Evolutionary conservation across 1,139 yeast genomes (phyloP), one percentile per base, ranked within the genome.

Genomic region (Wickerhamomyces sp.): DNA sequence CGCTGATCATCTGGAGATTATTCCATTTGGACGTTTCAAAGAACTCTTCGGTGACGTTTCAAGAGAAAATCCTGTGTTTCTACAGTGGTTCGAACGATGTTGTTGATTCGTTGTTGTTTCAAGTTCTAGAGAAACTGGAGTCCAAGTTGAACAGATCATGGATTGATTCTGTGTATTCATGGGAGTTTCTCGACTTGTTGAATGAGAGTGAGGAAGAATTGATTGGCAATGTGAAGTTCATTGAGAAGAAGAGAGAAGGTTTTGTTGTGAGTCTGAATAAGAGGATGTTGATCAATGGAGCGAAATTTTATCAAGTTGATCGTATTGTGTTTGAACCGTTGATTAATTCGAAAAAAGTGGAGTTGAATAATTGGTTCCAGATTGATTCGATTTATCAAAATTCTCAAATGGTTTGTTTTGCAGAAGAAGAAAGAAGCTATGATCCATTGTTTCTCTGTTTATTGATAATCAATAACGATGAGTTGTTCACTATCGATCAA

Each of bases 51-150:
- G 44, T 47, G 11, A 51, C 61, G 0, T 54, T 78, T 15, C 73
- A 78, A 51, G 69, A 67, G 18, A 67, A 62, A 30, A 36, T 84
- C 1, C 49, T 83, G 11, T 48, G 53, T 5, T 64, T 72, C 36
- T 87, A 84, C 51, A 58, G 61, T 28, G 96, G 95, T 2, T 69
- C 89, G 0, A 62, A 66, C 5, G 57, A 72, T 13, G 63, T 78
- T 3, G 75, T 74, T 29, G 97, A 89, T 53, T 54, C 75, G 33
- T 44, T 87, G 2, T 53, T 89, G 22, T 73, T 83, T 39, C 57
- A 64, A 3, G 57, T 84, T 3, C 54, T 89, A 31, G 63, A 67
- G 35, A 55, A 57, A 10, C 63, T 86, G 26, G 97, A 89, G 55
- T 51, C 72, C 0, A 61, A 63, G 6, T 50, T 68, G 10, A 62